phyloP scores from a whole-genome alignment of 2,329 filamentous ascomycete species.

The Triangularia setosa region DNA sequence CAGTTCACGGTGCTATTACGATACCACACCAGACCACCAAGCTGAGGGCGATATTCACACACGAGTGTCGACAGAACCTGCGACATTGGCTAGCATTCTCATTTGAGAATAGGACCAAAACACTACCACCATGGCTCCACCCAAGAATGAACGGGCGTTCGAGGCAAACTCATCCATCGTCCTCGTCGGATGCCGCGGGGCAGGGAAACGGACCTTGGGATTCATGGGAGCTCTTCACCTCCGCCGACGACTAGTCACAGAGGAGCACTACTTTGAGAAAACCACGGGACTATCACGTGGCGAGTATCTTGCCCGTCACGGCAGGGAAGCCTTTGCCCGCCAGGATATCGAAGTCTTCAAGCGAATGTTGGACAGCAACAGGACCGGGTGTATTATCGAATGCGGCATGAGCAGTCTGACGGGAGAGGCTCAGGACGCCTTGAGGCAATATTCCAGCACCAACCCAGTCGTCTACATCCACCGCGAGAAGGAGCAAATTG shows the following conservation, averaged over 20 bases:
- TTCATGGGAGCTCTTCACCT: slow-evolving; percentile 69
- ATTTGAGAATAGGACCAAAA: too few relatives aligned
- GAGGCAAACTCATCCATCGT: slow-evolving; percentile 63
- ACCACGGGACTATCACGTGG: slow-evolving; percentile 57
- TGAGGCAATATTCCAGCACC: slow-evolving; percentile 57
- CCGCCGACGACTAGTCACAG: slow-evolving; percentile 62
- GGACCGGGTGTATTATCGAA: slow-evolving; percentile 62
- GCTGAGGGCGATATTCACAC: background rate
- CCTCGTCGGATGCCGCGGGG: slow-evolving; percentile 65
- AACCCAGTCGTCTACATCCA: slow-evolving; percentile 69
- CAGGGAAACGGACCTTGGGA: slow-evolving; percentile 68
- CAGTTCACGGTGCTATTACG: background rate
- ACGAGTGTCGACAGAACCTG: background rate
- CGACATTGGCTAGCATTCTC: too few relatives aligned
- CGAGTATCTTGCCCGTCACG: slow-evolving; percentile 58
- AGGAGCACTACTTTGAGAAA: slow-evolving; percentile 64
- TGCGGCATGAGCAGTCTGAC: slow-evolving; percentile 64
- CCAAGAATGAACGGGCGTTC: slow-evolving; percentile 44
- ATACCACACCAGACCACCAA: background rate
- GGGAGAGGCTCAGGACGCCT: slow-evolving; percentile 52
- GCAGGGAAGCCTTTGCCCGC: slow-evolving; percentile 57
- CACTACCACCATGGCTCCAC: slow-evolving; percentile 24
- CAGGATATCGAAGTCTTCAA: slow-evolving; percentile 60
- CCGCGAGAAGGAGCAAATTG: slow-evolving; percentile 60
- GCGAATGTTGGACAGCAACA: slow-evolving; percentile 56